These are phyloP conservation scores for Cladosporium sp. DNA, from an alignment of 2,329 filamentous ascomycete species.

Conservation along the genomic window DNA sequence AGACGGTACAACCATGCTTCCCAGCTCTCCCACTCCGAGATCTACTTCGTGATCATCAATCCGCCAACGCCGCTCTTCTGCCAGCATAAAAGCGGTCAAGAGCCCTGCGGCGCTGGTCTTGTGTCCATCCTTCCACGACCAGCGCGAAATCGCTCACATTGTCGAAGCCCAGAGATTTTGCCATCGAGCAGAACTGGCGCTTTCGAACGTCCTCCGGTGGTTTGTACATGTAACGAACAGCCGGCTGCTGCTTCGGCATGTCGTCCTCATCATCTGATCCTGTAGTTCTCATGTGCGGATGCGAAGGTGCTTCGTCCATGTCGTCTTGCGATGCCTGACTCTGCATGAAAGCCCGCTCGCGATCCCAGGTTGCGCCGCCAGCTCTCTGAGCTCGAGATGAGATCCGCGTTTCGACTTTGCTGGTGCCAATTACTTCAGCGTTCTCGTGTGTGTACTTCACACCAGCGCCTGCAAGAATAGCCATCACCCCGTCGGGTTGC, in stretches of 20 bases:
- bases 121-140: conserved; percentile 84
- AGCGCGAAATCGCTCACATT: conserved; percentile 80
- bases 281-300: conserved; percentile 25
- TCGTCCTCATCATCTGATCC: conserved; percentile 16
- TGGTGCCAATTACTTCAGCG: conserved; percentile 86
- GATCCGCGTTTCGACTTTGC: conserved; percentile 82
- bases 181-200: conserved; percentile 90
- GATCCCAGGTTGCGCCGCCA: conserved; percentile 46
- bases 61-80: background rate
- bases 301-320: conserved; percentile 25
- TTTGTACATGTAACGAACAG: conserved; percentile 57
- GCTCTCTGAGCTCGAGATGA: conserved; percentile 68
- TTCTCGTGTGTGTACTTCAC: conserved; percentile 97
- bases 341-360: conserved; percentile 37
- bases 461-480: conserved; percentile 80
- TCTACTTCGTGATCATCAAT: background rate
- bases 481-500: conserved; percentile 71
- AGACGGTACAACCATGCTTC: too few relatives aligned
- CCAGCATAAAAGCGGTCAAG: conserved; percentile 71
- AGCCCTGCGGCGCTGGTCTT: conserved; percentile 71
- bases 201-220: conserved; percentile 69
- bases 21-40: too few relatives aligned
- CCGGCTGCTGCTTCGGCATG: conserved; percentile 24
- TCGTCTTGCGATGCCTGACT: conserved; percentile 48
- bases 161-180: conserved; percentile 68